phyloP scores from a whole-genome alignment of 768 basidiomycete genomes.

The Gyrodon lividus region DNA sequence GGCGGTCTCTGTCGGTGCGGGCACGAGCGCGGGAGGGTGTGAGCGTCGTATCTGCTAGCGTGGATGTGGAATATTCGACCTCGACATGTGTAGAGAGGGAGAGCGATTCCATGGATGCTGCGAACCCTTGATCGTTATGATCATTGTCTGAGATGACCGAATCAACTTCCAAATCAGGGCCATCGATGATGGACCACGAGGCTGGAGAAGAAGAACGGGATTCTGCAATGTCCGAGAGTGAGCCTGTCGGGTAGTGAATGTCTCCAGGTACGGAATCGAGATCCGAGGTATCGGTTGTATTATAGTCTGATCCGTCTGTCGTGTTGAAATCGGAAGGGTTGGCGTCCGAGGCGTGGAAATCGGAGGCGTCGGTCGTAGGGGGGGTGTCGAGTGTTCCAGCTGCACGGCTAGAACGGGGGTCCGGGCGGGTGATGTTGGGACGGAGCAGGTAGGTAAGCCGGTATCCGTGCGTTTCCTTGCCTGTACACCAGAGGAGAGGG shows the following conservation, averaged over 20 bases:
- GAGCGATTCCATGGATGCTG: constrained; percentile 34
- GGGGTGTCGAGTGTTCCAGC: constrained; percentile 59
- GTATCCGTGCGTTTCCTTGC: constrained; percentile 45
- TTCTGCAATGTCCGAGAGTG: constrained; percentile 27
- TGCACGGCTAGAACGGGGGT: constrained; percentile 35
- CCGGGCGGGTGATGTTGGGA: constrained; percentile 68
- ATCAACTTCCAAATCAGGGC: constrained; percentile 32
- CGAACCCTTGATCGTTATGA: constrained; percentile 32
- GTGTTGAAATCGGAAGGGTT: constrained; percentile 37
- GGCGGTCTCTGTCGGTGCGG: constrained; percentile 26
- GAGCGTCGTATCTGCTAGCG: constrained; percentile 1
- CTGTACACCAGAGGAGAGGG: constrained; percentile 23
- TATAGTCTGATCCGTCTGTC: constrained; percentile 20
- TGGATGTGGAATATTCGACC: constrained; percentile 14
- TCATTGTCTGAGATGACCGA: constrained; percentile 27
- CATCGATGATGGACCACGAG: constrained; percentile 40
- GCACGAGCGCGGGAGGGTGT: constrained; percentile 16
- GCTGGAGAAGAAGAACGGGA: constrained; percentile 31
- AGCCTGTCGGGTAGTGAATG: constrained; percentile 4
- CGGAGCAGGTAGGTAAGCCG: constrained; percentile 80
- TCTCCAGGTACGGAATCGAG: constrained; percentile 18
- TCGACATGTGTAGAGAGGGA: constrained; percentile 31
- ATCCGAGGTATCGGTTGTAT: constrained; percentile 21
- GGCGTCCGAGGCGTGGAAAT: constrained; percentile 48
- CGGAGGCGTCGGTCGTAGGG: constrained; percentile 66